These are phyloP conservation scores for Vanrija pseudolonga DNA, from an alignment of 1,284 basidiomycete species.

Conservation along the genomic window DNA sequence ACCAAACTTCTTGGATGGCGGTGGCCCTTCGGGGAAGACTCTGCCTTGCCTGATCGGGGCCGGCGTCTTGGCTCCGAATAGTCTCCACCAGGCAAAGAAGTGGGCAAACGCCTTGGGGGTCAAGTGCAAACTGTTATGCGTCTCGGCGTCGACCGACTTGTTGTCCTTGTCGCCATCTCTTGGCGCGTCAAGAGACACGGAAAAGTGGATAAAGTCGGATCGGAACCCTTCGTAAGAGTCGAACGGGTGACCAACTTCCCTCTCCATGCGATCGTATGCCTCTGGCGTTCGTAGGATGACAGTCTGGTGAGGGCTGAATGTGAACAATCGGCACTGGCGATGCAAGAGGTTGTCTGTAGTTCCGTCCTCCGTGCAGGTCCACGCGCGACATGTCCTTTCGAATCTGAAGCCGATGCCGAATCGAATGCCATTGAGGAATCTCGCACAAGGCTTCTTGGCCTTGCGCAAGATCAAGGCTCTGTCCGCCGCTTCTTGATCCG, in stretches of 20 bases:
- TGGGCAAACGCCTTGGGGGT: slow-evolving; percentile 82
- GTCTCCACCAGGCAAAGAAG: slow-evolving; percentile 86
- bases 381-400: slow-evolving; percentile 78
- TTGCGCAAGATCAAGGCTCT: slow-evolving; percentile 27
- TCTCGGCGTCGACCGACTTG: slow-evolving; percentile 15
- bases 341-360: slow-evolving; percentile 61
- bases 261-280: slow-evolving; percentile 46
- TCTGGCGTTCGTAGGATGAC: slow-evolving; percentile 62
- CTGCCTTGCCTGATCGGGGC: slow-evolving; percentile 83
- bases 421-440: slow-evolving; percentile 80
- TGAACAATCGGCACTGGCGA: slow-evolving; percentile 74
- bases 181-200: slow-evolving; percentile 76
- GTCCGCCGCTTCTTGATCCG: slow-evolving; percentile 16
- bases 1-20: slow-evolving; percentile 82
- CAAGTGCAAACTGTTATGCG: slow-evolving; percentile 75
- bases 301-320: slow-evolving; percentile 77
- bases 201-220: slow-evolving; percentile 91
- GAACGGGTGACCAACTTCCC: slow-evolving; percentile 45
- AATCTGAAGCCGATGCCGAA: slow-evolving; percentile 83
- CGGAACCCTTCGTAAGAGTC: slow-evolving; percentile 89
- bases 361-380: slow-evolving; percentile 62
- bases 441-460: slow-evolving; percentile 64
- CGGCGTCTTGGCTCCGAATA: slow-evolving; percentile 76
- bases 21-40: slow-evolving; percentile 68
- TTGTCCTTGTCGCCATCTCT: slow-evolving; percentile 21